Base-by-base conservation (phyloP, 1,284 basidiomycete genomes). In the Leccinum holopus region DNA sequence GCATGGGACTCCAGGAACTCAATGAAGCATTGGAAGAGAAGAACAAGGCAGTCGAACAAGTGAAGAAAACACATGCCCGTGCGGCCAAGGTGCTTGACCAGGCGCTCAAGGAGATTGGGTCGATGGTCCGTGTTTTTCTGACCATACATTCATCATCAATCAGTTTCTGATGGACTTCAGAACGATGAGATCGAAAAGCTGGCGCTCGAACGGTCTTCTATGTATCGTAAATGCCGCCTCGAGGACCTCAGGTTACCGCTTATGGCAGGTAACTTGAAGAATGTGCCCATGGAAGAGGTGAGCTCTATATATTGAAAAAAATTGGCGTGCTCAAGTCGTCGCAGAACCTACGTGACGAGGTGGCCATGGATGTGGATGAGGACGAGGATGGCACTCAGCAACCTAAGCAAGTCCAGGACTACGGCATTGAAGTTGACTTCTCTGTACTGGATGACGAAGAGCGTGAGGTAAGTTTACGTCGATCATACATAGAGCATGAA, bases 241-340 rank as follows among this genome's bases (percentile, higher is more conserved):
- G 97, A 99, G 70, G 95, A 97, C 71, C 91, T 99, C 68, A 84
- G 86, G 55, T 77, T 99, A 25, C 96, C 96, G 0, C 78, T 99
- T 9, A 67, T 83, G 12, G 75, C 84, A 63, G 97, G 97, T 6
- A 86, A 86, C 68, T 78, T 99, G 60, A 88, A 85, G 72, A 86
- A 92, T 66, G 94, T 99, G 0, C 93, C 96, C 0, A 92, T 99
- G 83, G 95, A 98, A 71, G 95, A 97, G 84, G 94, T 91, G 64
- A 63, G 78, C 1, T 56, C 28, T 7, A 28, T 28, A 28, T 28
- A 28, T 28, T 28, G n/a, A 16, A n/a, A 56, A 5, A n/a, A n/a
- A 47, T 60, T 57, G 12, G 51, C 3, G 28, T 57, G 25, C 58
- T 68, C 10, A 60, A 57, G 47, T 21, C n/a, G 30, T 35, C 49